phyloP scores from a whole-genome alignment of 179 eudicot species.

The Beta corolliflora region DNA sequence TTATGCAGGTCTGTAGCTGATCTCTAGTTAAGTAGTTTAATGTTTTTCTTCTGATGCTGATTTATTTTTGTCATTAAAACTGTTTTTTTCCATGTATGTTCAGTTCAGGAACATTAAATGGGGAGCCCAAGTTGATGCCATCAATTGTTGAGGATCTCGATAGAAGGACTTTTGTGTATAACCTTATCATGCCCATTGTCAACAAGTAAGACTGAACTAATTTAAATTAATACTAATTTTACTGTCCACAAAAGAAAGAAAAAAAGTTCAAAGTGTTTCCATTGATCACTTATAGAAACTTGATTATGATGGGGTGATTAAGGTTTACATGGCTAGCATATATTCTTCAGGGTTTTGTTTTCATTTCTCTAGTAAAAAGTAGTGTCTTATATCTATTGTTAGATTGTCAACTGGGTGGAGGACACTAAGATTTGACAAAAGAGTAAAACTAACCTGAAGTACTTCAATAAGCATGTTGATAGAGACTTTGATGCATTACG shows the following conservation, averaged over 20 bases:
- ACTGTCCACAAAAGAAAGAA: too few relatives aligned
- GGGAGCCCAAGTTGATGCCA: conserved; percentile 81
- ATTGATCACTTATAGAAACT: neutral
- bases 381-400: conserved; percentile 9
- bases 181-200: conserved; percentile 72
- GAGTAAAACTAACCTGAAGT: conserved; percentile 23
- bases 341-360: conserved; percentile 5
- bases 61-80: neutral
- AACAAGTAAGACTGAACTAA: conserved; percentile 46
- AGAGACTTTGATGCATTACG: conserved; percentile 14
- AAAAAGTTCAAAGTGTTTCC: neutral
- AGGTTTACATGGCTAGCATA: too few relatives aligned
- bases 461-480: conserved; percentile 18
- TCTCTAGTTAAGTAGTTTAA: neutral
- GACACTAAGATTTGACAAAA: conserved; percentile 20
- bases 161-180: conserved; percentile 69
- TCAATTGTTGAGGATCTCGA: conserved; percentile 80
- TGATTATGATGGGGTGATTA: too few relatives aligned
- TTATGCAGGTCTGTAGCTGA: conserved; percentile 54
- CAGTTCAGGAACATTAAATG: conserved; percentile 85
- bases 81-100: conserved; percentile 13
- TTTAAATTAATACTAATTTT: neutral
- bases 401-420: conserved; percentile 17
- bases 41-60: neutral
- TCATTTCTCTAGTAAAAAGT: conserved; percentile 1